Evolutionary conservation across 371 early-diverging fungal genomes (phyloP).

Genomic region (Mortierella sp.): DNA sequence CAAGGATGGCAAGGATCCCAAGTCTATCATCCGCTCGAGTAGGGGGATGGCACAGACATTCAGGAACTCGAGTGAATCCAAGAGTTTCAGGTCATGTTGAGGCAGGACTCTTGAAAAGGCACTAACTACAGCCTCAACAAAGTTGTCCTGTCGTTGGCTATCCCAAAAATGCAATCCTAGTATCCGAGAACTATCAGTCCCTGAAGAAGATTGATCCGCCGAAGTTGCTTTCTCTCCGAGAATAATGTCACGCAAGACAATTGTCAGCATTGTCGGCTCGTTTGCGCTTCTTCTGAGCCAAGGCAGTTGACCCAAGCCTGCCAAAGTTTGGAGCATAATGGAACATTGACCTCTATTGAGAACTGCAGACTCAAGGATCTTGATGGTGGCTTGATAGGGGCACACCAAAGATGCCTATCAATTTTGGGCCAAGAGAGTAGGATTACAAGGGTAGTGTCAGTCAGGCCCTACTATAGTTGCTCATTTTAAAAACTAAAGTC

Average conservation of each 20-base stretch:
- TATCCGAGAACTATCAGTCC: background rate
- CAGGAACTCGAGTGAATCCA: constrained; percentile 32
- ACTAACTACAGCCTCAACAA: constrained; percentile 17
- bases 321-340: constrained; percentile 24
- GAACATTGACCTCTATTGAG: constrained; percentile 39
- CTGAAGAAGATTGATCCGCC: background rate
- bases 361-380: constrained; percentile 17
- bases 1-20: no score
- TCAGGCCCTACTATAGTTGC: no score
- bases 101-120: constrained; percentile 6
- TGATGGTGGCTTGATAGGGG: constrained; percentile 37
- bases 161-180: background rate
- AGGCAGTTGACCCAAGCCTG: constrained; percentile 26
- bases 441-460: no score
- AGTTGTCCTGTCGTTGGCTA: constrained; percentile 20
- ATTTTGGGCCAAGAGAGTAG: background rate
- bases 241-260: constrained; percentile 21
- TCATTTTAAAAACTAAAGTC: background rate
- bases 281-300: constrained; percentile 21
- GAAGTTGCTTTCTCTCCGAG: background rate
- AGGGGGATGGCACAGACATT: constrained; percentile 15
- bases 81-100: background rate
- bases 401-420: constrained; percentile 44
- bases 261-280: constrained; percentile 16
- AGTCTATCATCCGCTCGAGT: constrained; percentile 5